These are phyloP conservation scores for Parachaetomium inaequale DNA, from an alignment of 495 filamentous ascomycete species.

Conservation along the genomic window DNA sequence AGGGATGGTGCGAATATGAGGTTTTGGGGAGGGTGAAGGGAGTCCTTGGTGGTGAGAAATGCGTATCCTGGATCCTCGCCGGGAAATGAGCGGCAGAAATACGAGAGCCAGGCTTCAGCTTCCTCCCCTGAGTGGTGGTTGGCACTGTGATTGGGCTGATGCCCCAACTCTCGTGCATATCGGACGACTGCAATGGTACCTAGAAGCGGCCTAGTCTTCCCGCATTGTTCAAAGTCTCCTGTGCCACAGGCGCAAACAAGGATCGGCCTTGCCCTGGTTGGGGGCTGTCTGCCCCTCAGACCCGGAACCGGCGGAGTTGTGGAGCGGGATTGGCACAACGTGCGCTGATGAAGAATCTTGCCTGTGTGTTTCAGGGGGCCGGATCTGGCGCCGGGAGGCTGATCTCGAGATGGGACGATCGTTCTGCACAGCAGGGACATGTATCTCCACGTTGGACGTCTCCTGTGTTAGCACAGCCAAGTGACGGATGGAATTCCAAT, in stretches of 20 bases:
- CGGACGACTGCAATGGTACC: not conserved
- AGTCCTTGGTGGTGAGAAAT: too few relatives aligned
- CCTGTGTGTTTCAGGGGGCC: not conserved
- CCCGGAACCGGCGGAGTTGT: not conserved
- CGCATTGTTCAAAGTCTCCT: too few relatives aligned
- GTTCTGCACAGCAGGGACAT: too few relatives aligned
- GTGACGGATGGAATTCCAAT: not conserved
- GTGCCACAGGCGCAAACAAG: not conserved
- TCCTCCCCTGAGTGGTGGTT: not conserved
- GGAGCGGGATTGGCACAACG: not conserved
- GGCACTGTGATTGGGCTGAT: not conserved
- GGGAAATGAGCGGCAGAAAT: not conserved
- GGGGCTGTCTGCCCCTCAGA: not conserved
- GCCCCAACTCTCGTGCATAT: not conserved
- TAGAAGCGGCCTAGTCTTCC: too few relatives aligned
- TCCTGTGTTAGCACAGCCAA: not conserved
- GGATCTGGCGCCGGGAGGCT: not conserved
- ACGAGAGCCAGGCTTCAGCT: not conserved
- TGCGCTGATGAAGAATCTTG: not conserved
- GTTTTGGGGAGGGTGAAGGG: too few relatives aligned
- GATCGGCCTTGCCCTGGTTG: not conserved
- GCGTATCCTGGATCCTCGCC: too few relatives aligned
- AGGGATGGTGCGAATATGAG: not conserved
- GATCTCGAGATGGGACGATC: too few relatives aligned
- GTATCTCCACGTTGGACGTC: too few relatives aligned